Base-by-base conservation (phyloP, 78 protist species). In the Polysphondylium violaceum region DNA sequence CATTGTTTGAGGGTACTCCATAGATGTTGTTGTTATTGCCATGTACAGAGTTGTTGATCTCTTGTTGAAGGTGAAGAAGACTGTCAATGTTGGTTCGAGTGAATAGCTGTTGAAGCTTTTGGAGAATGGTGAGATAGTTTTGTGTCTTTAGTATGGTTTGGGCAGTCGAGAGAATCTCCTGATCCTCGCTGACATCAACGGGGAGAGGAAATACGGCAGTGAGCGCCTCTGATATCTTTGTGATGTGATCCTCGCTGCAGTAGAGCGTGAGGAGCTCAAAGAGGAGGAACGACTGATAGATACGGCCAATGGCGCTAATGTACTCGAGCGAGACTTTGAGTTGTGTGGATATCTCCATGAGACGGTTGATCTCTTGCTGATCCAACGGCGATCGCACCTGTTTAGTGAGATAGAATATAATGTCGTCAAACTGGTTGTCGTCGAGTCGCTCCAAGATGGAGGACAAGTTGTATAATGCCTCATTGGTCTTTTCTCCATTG, bases 191-290 rank as follows among this genome's bases (percentile, higher is more conserved):
- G 68, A 25, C n/a, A 1, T 75, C 86, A 23, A 60, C 3, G 7
- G 76, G 71, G 3, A 69, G 2, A 40, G 90, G 90, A 50, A 83
- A 83, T 31, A 83, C 68, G 40, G 78, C 33, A 0, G 72, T 69
- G 29, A 83, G 55, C 21, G 90, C 90, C n/a, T 83, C 76, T 29
- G 76, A 43, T 47, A 83, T 47, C 76, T 69, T 69, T 16, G 76
- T 56, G 38, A 83, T 33, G 51, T 83, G 90, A 40, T 83, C 79
- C 43, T 83, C 90, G 27, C 72, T 59, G 40, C 61, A 74, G 29
- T 67, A 60, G 9, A 40, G 36, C 0, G 90, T 58, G n/a, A 83
- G 43, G 3, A 44, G 8, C 36, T 83, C 90, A 51, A 25, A 83
- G 12, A 67, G 31, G n/a, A 51, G 71, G 33, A 23, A 50, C 3